These are phyloP conservation scores for Pyropia haitanensis DNA, from an alignment of 23 red algal genomes.

Conservation along the genomic window DNA sequence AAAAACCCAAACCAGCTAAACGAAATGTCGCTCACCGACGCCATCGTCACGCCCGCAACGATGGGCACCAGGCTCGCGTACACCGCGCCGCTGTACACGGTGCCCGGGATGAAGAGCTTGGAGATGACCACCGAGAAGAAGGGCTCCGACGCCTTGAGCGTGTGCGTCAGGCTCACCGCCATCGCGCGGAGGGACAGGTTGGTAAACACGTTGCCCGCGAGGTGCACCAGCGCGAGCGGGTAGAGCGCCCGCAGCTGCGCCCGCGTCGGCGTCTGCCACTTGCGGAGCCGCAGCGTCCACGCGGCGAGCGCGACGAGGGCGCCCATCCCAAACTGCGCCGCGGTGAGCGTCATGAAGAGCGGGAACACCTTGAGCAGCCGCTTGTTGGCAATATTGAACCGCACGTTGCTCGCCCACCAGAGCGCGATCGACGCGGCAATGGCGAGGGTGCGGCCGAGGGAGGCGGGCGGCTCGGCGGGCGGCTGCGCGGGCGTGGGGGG, in stretches of 20 bases:
- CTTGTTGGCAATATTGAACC: constrained; percentile 61
- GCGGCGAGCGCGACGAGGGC: constrained; percentile 10
- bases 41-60: constrained; percentile 35
- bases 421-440: too few relatives aligned
- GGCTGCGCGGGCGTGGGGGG: too few relatives aligned
- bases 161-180: constrained; percentile 47
- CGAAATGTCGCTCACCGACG: constrained; percentile 24
- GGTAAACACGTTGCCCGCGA: constrained; percentile 45
- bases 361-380: constrained; percentile 46
- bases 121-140: constrained; percentile 50
- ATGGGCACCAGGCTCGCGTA: constrained; percentile 47
- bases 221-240: constrained; percentile 45
- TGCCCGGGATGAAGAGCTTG: constrained; percentile 54
- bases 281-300: constrained; percentile 32
- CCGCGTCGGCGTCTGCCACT: constrained; percentile 15
- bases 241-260: constrained; percentile 36
- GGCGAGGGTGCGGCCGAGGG: constrained; percentile 9
- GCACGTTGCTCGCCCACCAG: constrained; percentile 55
- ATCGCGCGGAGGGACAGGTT: constrained; percentile 45
- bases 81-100: constrained; percentile 10
- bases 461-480: too few relatives aligned
- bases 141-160: constrained; percentile 42
- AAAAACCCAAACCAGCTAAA: constrained; percentile 61
- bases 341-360: constrained; percentile 37
- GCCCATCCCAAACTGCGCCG: constrained; percentile 43